Evolutionary conservation across 176 grass and related monocot genomes (phyloP).

Genomic region (Zea mays): Zm-B73-REFERENCE-NAM-5.0 NC_050097.1:239341001-239341500

Average conservation of each 20-base stretch:
- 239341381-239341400: constrained; percentile 24
- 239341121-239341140: constrained; percentile 66
- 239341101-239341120: constrained; percentile 84
- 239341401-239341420: background rate
- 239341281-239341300: constrained; percentile 95
- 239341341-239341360: constrained; percentile 68
- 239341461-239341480: constrained; percentile 78
- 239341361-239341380: constrained; percentile 22
- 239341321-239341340: constrained; percentile 65
- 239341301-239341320: constrained; percentile 93
- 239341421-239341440: constrained; percentile 8
- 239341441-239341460: constrained; percentile 60
- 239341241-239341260: constrained; percentile 48
- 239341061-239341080: constrained; percentile 57
- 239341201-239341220: constrained; percentile 29
- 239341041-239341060: constrained; percentile 5
- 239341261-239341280: constrained; percentile 88
- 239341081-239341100: constrained; percentile 71
- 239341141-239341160: constrained; percentile 83
- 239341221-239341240: constrained; percentile 21
- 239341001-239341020: background rate
- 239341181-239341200: constrained; percentile 60
- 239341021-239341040: background rate
- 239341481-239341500: constrained; percentile 78
- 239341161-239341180: constrained; percentile 59